Percentiles rank a stretch among this genome's conserved stretches.
These are phyloP conservation scores for Colletotrichum sidae DNA, from an alignment of 2,329 filamentous ascomycete species.

Conservation along the genomic window DNA sequence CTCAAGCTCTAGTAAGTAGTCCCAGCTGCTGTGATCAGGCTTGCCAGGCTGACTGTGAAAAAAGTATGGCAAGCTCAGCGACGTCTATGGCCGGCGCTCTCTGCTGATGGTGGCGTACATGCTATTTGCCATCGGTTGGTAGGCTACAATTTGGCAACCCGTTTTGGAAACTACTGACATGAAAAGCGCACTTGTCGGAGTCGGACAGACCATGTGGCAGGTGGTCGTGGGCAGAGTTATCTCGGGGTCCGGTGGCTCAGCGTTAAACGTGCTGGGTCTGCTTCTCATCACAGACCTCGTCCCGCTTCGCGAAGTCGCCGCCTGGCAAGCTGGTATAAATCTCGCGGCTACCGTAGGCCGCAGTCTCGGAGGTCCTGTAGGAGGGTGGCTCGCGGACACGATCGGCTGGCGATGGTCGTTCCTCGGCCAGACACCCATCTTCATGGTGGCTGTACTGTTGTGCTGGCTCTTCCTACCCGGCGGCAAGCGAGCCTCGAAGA, in stretches of 20 bases:
- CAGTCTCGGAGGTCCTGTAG: conserved; percentile 64
- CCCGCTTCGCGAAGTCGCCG: conserved; percentile 62
- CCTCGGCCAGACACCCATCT: conserved; percentile 70
- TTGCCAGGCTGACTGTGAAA: neutral
- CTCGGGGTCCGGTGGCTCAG: conserved; percentile 63
- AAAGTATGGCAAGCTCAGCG: conserved; percentile 66
- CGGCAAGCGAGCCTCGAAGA: neutral
- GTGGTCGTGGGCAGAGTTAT: conserved; percentile 64
- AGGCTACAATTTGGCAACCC: conserved; percentile 5
- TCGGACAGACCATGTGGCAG: conserved; percentile 58
- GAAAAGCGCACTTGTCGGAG: conserved; percentile 49
- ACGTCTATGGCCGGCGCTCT: conserved; percentile 65
- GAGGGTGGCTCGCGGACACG: conserved; percentile 71
- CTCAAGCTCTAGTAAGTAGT: conserved; percentile 54
- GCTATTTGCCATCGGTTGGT: conserved; percentile 65
- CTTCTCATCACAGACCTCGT: conserved; percentile 67
- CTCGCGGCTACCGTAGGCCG: conserved; percentile 63
- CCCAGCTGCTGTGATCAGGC: too few relatives aligned
- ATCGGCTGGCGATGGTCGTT: conserved; percentile 79
- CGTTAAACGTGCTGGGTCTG: conserved; percentile 61
- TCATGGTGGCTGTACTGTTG: conserved; percentile 62
- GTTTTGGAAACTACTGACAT: conserved; percentile 25
- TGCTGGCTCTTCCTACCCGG: conserved; percentile 65
- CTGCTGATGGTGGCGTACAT: conserved; percentile 61
- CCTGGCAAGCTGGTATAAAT: conserved; percentile 66